Conservation (phyloP, 805 yeast species). For the Maudiozyma barnettii region DNA sequence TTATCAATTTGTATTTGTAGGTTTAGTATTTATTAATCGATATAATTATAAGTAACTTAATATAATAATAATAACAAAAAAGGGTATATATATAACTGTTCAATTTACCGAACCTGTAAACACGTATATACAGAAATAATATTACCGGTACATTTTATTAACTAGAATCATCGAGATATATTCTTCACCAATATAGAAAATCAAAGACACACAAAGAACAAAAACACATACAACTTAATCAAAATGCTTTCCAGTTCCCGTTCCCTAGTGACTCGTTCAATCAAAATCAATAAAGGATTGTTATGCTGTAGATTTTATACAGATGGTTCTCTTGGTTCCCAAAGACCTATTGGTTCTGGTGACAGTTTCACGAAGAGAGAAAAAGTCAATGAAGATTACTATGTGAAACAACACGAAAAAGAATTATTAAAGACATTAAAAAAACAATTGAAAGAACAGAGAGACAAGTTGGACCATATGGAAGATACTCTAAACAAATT, state of each 20-base stretch:
- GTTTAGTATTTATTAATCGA: too few relatives aligned
- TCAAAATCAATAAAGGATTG: conserved; percentile 9
- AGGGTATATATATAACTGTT: too few relatives aligned
- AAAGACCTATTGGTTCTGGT: conserved; percentile 36
- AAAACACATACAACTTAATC: neutral
- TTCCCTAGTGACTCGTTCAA: conserved; percentile 21
- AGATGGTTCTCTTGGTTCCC: conserved; percentile 56
- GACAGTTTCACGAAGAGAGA: conserved; percentile 79
- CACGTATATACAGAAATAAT: too few relatives aligned
- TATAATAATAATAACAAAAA: too few relatives aligned
- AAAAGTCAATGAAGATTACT: conserved; percentile 81
- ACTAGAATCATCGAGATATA: too few relatives aligned
- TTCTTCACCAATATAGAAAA: too few relatives aligned
- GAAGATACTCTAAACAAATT: conserved; percentile 36
- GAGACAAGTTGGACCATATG: conserved; percentile 45
- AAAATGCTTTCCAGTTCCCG: conserved; percentile 22
- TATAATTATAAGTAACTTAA: too few relatives aligned
- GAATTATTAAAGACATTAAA: conserved; percentile 72
- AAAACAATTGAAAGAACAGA: conserved; percentile 69
- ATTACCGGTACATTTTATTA: too few relatives aligned
- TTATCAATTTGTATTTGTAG: too few relatives aligned
- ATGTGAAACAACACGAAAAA: conserved; percentile 80
- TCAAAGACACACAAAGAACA: neutral
- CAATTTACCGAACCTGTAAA: too few relatives aligned
- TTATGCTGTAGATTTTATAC: conserved; percentile 26